Evolutionary conservation across 192 early-diverging fungal genomes (phyloP).

Genomic region (Umbelopsis vinacea): DNA sequence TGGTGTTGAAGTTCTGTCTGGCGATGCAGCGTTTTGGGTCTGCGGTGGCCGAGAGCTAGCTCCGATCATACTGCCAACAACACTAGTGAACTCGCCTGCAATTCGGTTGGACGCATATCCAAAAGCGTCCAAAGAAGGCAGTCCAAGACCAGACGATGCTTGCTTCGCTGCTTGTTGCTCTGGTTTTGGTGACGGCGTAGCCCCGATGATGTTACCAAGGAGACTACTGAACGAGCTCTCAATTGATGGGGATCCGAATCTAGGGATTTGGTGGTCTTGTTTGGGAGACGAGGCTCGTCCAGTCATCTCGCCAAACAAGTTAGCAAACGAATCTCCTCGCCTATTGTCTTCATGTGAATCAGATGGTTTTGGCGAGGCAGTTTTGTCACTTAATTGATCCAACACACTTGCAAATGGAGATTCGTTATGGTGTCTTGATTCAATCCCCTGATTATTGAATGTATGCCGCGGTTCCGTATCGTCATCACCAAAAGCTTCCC

Average conservation of each 20-base stretch:
- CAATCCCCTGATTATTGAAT: neutral
- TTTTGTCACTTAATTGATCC: neutral
- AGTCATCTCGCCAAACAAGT: neutral
- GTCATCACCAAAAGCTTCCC: neutral
- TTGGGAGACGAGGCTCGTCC: neutral
- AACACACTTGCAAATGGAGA: conserved; percentile 1
- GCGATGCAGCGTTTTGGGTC: neutral
- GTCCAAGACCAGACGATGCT: neutral
- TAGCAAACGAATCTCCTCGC: neutral
- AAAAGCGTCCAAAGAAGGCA: conserved; percentile 7
- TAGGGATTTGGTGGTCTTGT: neutral
- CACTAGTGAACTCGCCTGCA: conserved; percentile 14
- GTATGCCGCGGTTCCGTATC: neutral
- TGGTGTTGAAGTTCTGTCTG: neutral
- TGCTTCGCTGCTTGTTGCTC: conserved; percentile 8
- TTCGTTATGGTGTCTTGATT: neutral
- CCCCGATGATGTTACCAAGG: conserved; percentile 1
- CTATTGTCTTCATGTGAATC: neutral
- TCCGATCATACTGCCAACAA: conserved; percentile 12
- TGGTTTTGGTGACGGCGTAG: neutral
- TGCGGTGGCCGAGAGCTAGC: neutral
- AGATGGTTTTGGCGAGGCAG: neutral
- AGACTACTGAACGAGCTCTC: conserved; percentile 1
- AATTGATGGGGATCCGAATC: neutral
- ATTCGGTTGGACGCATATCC: conserved; percentile 13